phyloP scores from a whole-genome alignment of 2,329 filamentous ascomycete genomes.

The Curvularia eragrostidis region DNA sequence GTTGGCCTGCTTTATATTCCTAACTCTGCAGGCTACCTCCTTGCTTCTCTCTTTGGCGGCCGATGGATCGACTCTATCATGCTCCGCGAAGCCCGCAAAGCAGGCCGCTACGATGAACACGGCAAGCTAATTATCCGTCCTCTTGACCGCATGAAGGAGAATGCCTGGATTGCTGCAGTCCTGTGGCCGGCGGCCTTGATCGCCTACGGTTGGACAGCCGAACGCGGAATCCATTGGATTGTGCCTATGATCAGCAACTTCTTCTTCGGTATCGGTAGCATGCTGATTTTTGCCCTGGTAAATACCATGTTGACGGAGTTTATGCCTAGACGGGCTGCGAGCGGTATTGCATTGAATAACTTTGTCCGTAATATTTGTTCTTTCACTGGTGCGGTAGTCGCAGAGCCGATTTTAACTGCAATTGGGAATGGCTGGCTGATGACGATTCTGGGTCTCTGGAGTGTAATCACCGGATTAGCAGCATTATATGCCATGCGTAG shows the following conservation, averaged over 20 bases:
- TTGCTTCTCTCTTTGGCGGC: conserved; percentile 47
- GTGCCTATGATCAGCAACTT: conserved; percentile 50
- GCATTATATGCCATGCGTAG: conserved; percentile 68
- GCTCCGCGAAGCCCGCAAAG: conserved; percentile 48
- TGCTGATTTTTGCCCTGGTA: conserved; percentile 49
- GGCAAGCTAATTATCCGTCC: conserved; percentile 47
- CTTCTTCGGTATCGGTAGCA: conserved; percentile 50
- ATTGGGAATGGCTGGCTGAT: conserved; percentile 52
- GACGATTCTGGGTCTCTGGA: conserved; percentile 54
- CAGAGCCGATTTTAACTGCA: conserved; percentile 43
- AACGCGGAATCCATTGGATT: conserved; percentile 44
- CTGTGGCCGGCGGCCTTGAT: conserved; percentile 48
- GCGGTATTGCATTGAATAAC: conserved; percentile 51
- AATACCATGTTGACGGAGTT: conserved; percentile 53
- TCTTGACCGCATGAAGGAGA: conserved; percentile 52
- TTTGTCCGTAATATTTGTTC: conserved; percentile 49
- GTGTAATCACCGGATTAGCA: conserved; percentile 54
- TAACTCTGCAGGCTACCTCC: conserved; percentile 46
- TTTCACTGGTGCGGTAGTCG: conserved; percentile 47
- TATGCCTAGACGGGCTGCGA: conserved; percentile 46
- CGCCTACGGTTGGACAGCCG: conserved; percentile 48
- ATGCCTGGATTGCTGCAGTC: conserved; percentile 48
- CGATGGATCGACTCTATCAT: conserved; percentile 52
- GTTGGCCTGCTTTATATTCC: conserved; percentile 51
- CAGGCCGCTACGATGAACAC: conserved; percentile 44